These are phyloP conservation scores for Glycine tomentella DNA, from an alignment of 306 rosid genomes.

Conservation along the genomic window DNA sequence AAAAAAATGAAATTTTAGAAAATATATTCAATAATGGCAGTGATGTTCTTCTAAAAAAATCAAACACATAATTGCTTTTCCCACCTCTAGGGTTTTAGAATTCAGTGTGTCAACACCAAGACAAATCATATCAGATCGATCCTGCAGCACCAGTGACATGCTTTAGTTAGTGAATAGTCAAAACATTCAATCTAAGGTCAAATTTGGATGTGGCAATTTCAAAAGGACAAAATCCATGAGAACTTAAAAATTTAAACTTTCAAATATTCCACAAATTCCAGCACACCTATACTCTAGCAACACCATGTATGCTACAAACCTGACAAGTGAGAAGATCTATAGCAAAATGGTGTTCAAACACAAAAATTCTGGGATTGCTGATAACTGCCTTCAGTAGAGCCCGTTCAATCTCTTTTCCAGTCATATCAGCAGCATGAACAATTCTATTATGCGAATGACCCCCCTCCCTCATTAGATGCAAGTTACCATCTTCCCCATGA, in stretches of 20 bases:
- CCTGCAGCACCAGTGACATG: conserved; percentile 59
- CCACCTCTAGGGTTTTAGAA: conserved; percentile 81
- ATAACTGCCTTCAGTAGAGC: conserved; percentile 73
- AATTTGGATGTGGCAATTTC: conserved; percentile 23
- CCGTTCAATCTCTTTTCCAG: conserved; percentile 94
- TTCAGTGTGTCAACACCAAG: conserved; percentile 88
- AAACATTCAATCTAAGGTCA: conserved; percentile 34
- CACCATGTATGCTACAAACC: conserved; percentile 52
- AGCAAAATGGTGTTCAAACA: conserved; percentile 91
- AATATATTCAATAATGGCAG: conserved; percentile 17
- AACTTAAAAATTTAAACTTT: conserved; percentile 14
- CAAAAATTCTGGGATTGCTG: conserved; percentile 76
- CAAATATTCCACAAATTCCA: conserved; percentile 32
- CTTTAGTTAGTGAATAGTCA: conserved; percentile 43
- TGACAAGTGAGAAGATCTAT: conserved; percentile 90
- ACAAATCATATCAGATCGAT: conserved; percentile 75
- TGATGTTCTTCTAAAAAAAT: conserved; percentile 20
- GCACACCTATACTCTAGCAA: conserved; percentile 1
- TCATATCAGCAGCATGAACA: conserved; percentile 97
- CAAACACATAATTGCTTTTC: conserved; percentile 27
- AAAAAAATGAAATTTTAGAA: conserved; percentile 44
- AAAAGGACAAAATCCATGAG: conserved; percentile 7
- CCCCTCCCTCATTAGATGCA: conserved; percentile 92
- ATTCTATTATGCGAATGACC: conserved; percentile 92
- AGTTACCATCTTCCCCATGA: conserved; percentile 90